These are phyloP conservation scores for Firmiana major DNA, from an alignment of 345 rosid genomes.

Conservation along the genomic window DNA sequence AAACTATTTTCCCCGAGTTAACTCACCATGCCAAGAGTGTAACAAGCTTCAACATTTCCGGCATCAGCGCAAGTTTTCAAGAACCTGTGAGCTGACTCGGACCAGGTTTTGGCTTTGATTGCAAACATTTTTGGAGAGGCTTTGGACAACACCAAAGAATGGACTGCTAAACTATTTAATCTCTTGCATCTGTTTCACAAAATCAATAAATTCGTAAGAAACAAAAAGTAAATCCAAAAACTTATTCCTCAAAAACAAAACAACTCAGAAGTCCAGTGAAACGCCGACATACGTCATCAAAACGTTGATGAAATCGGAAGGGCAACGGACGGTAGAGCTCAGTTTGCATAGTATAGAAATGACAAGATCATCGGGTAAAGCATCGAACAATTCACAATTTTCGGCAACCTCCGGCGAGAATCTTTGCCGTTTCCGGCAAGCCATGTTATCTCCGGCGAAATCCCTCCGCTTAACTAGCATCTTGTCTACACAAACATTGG, in stretches of 20 bases:
- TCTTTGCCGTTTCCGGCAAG: slow-evolving; percentile 37
- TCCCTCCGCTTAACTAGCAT: slow-evolving; percentile 13
- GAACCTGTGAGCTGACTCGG: slow-evolving; percentile 79
- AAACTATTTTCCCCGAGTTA: not conserved
- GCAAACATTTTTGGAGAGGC: slow-evolving; percentile 56
- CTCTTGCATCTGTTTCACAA: slow-evolving; percentile 72
- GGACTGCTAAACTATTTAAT: slow-evolving; percentile 53
- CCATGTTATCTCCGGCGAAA: slow-evolving; percentile 23
- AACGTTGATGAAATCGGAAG: slow-evolving; percentile 71
- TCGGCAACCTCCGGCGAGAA: slow-evolving; percentile 19
- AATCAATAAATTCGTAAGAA: slow-evolving; percentile 3
- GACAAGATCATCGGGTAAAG: slow-evolving; percentile 82
- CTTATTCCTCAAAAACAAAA: not conserved
- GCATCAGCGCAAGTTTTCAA: slow-evolving; percentile 74
- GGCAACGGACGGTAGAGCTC: slow-evolving; percentile 52
- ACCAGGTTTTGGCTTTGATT: slow-evolving; percentile 67
- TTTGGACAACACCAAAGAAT: slow-evolving; percentile 53
- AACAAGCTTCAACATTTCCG: slow-evolving; percentile 88
- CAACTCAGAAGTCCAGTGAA: not conserved
- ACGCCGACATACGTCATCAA: slow-evolving; percentile 53
- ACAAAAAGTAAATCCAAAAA: not conserved
- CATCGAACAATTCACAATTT: slow-evolving; percentile 46
- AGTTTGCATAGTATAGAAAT: slow-evolving; percentile 57
- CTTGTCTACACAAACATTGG: slow-evolving; percentile 20
- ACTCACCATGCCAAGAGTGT: slow-evolving; percentile 93